Evolutionary conservation across 805 yeast species (phyloP).

Genomic region (Yarrowia sp.): DNA sequence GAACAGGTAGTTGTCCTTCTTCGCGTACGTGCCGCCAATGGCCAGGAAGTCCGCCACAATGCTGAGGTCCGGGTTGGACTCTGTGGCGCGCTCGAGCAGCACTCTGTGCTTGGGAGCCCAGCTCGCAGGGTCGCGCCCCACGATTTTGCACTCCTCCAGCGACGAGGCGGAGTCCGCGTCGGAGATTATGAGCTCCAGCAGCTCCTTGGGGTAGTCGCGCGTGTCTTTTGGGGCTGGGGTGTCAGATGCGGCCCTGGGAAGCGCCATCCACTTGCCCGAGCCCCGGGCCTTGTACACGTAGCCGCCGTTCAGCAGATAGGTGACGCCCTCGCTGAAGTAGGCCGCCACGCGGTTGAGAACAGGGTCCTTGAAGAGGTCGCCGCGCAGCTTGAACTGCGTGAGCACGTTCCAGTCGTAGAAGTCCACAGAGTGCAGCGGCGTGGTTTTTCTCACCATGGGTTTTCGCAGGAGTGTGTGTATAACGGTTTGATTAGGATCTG

Average conservation of each 20-base stretch:
- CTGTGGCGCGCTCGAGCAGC: constrained; percentile 9
- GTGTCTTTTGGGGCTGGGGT: neutral
- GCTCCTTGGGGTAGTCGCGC: constrained; percentile 14
- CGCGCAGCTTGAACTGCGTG: constrained; percentile 20
- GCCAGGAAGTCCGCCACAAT: constrained; percentile 15
- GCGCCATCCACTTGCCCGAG: constrained; percentile 1
- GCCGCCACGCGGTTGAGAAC: constrained; percentile 19
- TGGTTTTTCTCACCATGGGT: constrained; percentile 4
- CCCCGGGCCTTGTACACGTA: constrained; percentile 7
- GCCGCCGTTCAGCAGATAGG: constrained; percentile 9
- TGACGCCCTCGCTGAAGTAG: constrained; percentile 17
- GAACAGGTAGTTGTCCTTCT: constrained; percentile 16
- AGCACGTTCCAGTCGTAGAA: constrained; percentile 25
- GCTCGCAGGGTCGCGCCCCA: neutral
- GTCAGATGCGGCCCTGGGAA: neutral
- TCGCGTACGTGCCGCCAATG: constrained; percentile 21
- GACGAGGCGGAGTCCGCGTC: constrained; percentile 7
- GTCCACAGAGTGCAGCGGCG: constrained; percentile 24
- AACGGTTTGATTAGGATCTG: neutral
- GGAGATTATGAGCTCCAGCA: constrained; percentile 11
- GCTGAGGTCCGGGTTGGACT: constrained; percentile 13
- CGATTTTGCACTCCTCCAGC: constrained; percentile 6
- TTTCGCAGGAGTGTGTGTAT: too few relatives aligned
- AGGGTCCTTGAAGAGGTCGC: constrained; percentile 15
- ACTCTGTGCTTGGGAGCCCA: neutral